Evolutionary conservation across 441 rosid species (phyloP).

Genomic region (Populus tomentosa): DNA sequence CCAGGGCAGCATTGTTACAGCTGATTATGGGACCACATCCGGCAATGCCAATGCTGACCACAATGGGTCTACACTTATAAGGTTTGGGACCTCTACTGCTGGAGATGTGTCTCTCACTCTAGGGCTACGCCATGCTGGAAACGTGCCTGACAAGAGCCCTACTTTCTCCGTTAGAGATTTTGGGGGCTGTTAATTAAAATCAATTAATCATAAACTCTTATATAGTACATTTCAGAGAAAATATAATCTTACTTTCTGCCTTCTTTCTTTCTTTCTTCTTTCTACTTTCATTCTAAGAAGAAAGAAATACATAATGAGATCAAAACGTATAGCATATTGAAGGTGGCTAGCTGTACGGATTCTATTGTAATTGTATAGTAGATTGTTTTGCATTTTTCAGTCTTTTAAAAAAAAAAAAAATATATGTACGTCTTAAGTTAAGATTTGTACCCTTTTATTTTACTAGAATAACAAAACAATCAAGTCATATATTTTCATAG

Average conservation of each 20-base stretch:
- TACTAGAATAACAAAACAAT: constrained; percentile 22
- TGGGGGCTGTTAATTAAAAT: constrained; percentile 48
- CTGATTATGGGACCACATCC: constrained; percentile 41
- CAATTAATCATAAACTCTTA: constrained; percentile 4
- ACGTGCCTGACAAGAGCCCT: constrained; percentile 58
- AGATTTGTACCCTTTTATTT: constrained; percentile 22
- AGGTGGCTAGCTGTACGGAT: constrained; percentile 22
- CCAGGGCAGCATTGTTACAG: constrained; percentile 28
- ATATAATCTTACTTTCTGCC: background rate
- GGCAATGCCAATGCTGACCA: constrained; percentile 23
- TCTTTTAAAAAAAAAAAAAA: background rate
- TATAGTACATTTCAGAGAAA: background rate
- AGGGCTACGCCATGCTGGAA: constrained; percentile 86
- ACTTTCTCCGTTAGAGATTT: constrained; percentile 77
- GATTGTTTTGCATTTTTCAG: constrained; percentile 13
- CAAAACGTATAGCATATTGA: constrained; percentile 20
- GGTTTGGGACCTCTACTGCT: constrained; percentile 60
- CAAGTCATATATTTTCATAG: background rate
- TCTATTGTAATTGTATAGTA: constrained; percentile 42
- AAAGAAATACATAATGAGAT: constrained; percentile 23
- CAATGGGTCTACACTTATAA: constrained; percentile 36
- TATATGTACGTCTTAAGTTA: constrained; percentile 1
- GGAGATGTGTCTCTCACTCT: constrained; percentile 98
- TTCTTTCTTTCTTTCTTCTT: background rate
- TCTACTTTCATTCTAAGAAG: constrained; percentile 10